These are phyloP conservation scores for Vigna trinervia DNA, from an alignment of 306 rosid genomes.

Conservation along the genomic window DNA sequence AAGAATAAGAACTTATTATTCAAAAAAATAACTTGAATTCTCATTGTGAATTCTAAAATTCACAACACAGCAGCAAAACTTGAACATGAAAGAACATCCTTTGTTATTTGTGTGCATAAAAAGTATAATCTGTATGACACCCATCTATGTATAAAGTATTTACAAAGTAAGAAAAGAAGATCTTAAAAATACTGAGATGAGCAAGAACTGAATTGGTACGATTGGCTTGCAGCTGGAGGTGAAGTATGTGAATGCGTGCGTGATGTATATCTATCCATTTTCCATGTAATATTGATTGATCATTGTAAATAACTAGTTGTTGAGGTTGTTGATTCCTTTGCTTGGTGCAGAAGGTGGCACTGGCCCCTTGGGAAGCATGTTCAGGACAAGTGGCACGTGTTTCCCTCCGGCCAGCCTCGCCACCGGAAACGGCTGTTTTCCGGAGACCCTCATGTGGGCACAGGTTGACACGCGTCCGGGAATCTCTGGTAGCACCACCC, in stretches of 20 bases:
- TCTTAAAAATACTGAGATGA: background rate
- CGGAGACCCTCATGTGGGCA: slow-evolving; percentile 13
- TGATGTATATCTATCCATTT: too few species aligned
- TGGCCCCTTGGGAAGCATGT: slow-evolving; percentile 73
- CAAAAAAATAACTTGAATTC: background rate
- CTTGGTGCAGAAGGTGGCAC: slow-evolving; percentile 74
- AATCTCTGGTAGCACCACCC: background rate
- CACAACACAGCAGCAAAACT: background rate
- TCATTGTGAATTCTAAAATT: background rate
- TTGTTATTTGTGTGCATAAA: background rate
- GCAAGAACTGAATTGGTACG: background rate
- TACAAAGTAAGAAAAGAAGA: slow-evolving; percentile 27
- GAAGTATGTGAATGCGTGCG: too few species aligned
- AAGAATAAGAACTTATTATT: background rate
- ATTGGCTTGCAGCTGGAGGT: too few species aligned
- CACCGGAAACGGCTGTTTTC: too few species aligned
- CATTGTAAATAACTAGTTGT: slow-evolving; percentile 41
- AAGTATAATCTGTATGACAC: background rate
- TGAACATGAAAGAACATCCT: slow-evolving; percentile 15
- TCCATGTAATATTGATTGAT: background rate
- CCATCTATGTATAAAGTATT: background rate
- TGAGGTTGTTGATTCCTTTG: slow-evolving; percentile 57
- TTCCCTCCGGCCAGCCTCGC: slow-evolving; percentile 35
- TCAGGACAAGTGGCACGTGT: slow-evolving; percentile 51
- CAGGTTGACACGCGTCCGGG: slow-evolving; percentile 23